Conservation (phyloP, 2,329 filamentous ascomycete genomes). For the Alternaria sp. region DNA sequence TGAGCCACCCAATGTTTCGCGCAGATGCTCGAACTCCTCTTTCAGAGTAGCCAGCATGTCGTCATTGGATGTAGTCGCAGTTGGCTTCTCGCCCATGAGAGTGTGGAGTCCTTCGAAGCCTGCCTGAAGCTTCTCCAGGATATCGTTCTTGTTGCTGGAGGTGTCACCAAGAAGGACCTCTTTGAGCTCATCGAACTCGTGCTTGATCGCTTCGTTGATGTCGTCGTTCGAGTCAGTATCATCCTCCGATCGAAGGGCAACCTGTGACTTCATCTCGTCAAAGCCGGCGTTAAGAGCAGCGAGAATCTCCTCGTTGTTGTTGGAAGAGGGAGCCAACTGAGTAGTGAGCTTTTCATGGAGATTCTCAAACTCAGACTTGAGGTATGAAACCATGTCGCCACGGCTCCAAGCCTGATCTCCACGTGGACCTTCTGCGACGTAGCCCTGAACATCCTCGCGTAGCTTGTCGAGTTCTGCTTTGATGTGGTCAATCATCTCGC, state of each 20-base stretch:
- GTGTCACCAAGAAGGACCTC: slow-evolving; percentile 72
- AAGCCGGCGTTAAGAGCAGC: slow-evolving; percentile 50
- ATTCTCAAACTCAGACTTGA: slow-evolving; percentile 65
- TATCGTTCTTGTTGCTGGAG: slow-evolving; percentile 65
- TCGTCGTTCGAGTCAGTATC: slow-evolving; percentile 52
- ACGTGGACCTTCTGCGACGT: slow-evolving; percentile 51
- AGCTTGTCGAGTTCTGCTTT: slow-evolving; percentile 69
- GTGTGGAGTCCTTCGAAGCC: slow-evolving; percentile 57
- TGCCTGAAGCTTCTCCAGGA: slow-evolving; percentile 65
- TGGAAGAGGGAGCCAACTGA: slow-evolving; percentile 44
- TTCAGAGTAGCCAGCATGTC: slow-evolving; percentile 59
- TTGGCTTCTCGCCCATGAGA: slow-evolving; percentile 48
- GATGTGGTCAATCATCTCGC: slow-evolving; percentile 77
- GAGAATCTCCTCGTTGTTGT: slow-evolving; percentile 49
- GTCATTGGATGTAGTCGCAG: slow-evolving; percentile 46
- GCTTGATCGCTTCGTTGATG: slow-evolving; percentile 73
- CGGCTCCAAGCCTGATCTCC: slow-evolving; percentile 51
- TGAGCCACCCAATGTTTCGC: slow-evolving; percentile 62
- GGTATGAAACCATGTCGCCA: slow-evolving; percentile 57
- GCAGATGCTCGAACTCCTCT: slow-evolving; percentile 67
- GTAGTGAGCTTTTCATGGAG: slow-evolving; percentile 65
- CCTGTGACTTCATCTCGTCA: slow-evolving; percentile 50
- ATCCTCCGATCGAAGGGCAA: slow-evolving; percentile 45
- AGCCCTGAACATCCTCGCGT: slow-evolving; percentile 66
- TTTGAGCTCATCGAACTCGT: slow-evolving; percentile 81